These are phyloP conservation scores for Xylaria castorea DNA, from an alignment of 495 filamentous ascomycete species.

Conservation along the genomic window DNA sequence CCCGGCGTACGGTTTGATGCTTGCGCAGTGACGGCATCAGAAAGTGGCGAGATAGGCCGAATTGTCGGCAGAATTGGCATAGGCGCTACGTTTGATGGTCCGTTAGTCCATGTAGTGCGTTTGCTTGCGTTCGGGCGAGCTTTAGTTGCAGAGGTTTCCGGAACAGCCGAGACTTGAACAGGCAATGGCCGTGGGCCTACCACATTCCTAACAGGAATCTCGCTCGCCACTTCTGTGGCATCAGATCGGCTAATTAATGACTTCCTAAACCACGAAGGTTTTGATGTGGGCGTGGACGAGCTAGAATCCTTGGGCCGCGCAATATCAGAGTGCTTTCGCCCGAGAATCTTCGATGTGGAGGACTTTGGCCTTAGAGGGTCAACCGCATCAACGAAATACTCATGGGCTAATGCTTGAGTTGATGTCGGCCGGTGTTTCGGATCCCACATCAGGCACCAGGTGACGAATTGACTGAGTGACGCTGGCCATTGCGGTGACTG, in stretches of 20 bases:
- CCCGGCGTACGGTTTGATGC: slow-evolving; percentile 60
- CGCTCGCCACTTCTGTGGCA: slow-evolving; percentile 46
- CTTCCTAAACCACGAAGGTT: slow-evolving; percentile 94
- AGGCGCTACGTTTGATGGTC: slow-evolving; percentile 80
- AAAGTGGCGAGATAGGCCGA: slow-evolving; percentile 89
- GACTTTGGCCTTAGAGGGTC: slow-evolving; percentile 94
- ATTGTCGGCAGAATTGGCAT: slow-evolving; percentile 99
- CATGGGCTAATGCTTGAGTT: slow-evolving; percentile 87
- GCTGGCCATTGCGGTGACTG: slow-evolving; percentile 90
- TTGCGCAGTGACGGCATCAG: slow-evolving; percentile 90
- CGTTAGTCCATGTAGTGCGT: slow-evolving; percentile 86
- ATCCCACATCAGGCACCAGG: slow-evolving; percentile 99
- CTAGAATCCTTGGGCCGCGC: slow-evolving; percentile 68
- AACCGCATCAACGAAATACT: slow-evolving; percentile 94
- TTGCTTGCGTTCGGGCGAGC: slow-evolving; percentile 68
- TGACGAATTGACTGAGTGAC: slow-evolving; percentile 88
- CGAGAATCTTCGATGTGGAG: slow-evolving; percentile 80
- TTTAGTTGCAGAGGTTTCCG: slow-evolving; percentile 61
- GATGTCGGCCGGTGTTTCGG: slow-evolving; percentile 94
- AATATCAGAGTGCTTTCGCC: slow-evolving; percentile 86
- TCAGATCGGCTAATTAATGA: slow-evolving; percentile 77
- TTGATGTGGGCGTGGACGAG: slow-evolving; percentile 74
- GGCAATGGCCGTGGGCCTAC: slow-evolving; percentile 61
- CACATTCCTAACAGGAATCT: slow-evolving; percentile 35
- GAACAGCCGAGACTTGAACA: slow-evolving; percentile 61